A percentile compares a stretch with the other conserved stretches of the same genome.
Evolutionary conservation across 805 yeast genomes (phyloP).

Genomic region (Saitoella complicata): DNA sequence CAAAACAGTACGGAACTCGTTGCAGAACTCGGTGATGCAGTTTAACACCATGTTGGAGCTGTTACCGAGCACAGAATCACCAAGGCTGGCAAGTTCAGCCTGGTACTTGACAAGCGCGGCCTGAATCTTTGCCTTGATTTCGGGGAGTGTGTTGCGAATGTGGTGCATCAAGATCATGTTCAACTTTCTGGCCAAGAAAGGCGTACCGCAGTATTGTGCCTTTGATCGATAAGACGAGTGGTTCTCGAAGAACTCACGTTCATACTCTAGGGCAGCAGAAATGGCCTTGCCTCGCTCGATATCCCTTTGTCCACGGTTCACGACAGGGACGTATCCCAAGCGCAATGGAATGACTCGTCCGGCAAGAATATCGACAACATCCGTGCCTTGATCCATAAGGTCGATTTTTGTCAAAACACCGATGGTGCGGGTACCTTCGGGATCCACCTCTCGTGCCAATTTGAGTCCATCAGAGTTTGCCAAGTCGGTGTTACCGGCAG

Average conservation of each 20-base stretch:
- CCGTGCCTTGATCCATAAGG: slow-evolving; percentile 95
- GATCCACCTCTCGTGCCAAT: slow-evolving; percentile 94
- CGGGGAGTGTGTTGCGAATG: slow-evolving; percentile 78
- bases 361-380: slow-evolving; percentile 86
- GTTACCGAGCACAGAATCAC: slow-evolving; percentile 57
- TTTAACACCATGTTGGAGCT: slow-evolving; percentile 80
- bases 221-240: slow-evolving; percentile 86
- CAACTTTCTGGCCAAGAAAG: slow-evolving; percentile 81
- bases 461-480: slow-evolving; percentile 95
- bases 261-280: slow-evolving; percentile 71
- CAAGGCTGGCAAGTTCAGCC: slow-evolving; percentile 50
- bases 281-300: slow-evolving; percentile 79
- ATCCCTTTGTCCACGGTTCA: slow-evolving; percentile 93
- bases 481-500: slow-evolving; percentile 90
- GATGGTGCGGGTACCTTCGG: slow-evolving; percentile 83
- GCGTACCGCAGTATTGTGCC: slow-evolving; percentile 97
- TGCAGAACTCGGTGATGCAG: slow-evolving; percentile 82
- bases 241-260: slow-evolving; percentile 62
- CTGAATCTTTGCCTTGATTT: slow-evolving; percentile 80
- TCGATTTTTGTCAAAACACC: slow-evolving; percentile 95
- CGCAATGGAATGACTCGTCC: slow-evolving; percentile 91
- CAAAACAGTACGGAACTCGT: slow-evolving; percentile 77
- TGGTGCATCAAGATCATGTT: slow-evolving; percentile 79
- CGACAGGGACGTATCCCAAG: slow-evolving; percentile 92
- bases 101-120: slow-evolving; percentile 71